Base-by-base conservation (phyloP, 2,329 filamentous ascomycete genomes). In the Colletotrichum sidae region DNA sequence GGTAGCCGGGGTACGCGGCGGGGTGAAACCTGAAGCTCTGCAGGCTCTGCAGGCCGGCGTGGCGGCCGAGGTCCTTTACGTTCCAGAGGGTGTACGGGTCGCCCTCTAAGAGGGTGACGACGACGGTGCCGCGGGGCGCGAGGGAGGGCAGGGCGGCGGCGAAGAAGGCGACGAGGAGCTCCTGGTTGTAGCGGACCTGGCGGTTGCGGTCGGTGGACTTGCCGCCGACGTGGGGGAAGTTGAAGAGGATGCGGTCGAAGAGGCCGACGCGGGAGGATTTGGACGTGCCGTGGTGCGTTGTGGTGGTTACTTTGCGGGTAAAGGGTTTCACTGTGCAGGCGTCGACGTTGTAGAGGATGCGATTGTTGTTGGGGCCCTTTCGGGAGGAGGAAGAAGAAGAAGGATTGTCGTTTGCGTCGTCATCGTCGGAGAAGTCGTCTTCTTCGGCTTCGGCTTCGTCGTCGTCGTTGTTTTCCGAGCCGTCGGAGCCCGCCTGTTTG, bases 11-110 rank as follows among this genome's bases (percentile, higher is more conserved):
- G 75, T 95, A 96, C 33, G 84, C 86, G 13, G 72, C 79, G 6
- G 87, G 83, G 68, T 87, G 83, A 73, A 96, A 96, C 62, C 79
- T 80, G 74, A 92, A 94, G 75, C 90, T 93, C 72, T 86, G 81
- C 70, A 89, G 83, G 41, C 94, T 90, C 72, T 87, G 85, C 55
- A 95, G 79, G 6, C 91, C 92, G 5, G 84, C 84, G 76, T 97
- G 93, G 7, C 95, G 86, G 2, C 88, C 96, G 35, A 99, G 83
- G 80, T 97, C 95, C 41, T 90, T 87, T 34, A 98, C 86, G 79
- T 98, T 97, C 96, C 96, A 99, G 1, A 97, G 85, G 2, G 93
- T 95, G 76, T 99, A 99, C 0, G 96, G 96, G 77, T 96, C 91
- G 64, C 92, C 92, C 77, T 97, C 95, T 76, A 99, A 99, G 9